Evolutionary conservation across 257 asterid species (phyloP).

Genomic region (Rehmannia glutinosa): DNA sequence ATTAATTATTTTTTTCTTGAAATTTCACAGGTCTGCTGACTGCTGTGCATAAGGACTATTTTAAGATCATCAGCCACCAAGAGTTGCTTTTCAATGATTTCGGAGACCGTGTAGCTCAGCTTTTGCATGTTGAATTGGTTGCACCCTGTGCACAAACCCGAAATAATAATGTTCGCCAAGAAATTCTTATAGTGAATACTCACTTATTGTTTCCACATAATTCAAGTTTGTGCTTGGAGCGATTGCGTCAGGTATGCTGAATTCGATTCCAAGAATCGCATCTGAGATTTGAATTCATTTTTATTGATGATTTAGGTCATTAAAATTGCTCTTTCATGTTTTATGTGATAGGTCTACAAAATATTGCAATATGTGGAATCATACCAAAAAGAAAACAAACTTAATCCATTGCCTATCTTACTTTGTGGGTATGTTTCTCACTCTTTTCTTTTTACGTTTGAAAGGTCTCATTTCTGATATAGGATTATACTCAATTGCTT

Average conservation of each 20-base stretch:
- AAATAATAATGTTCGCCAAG: slow-evolving; percentile 56
- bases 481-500: slow-evolving; percentile 13
- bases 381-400: slow-evolving; percentile 81
- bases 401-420: slow-evolving; percentile 86
- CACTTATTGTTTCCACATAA: slow-evolving; percentile 91
- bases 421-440: slow-evolving; percentile 71
- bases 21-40: slow-evolving; percentile 67
- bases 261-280: neutral
- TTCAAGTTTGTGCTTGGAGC: slow-evolving; percentile 88
- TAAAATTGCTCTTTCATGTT: neutral
- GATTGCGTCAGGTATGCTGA: slow-evolving; percentile 80
- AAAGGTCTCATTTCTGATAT: neutral
- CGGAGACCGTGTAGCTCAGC: slow-evolving; percentile 98
- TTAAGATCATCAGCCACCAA: slow-evolving; percentile 68
- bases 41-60: slow-evolving; percentile 84
- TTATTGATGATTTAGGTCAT: neutral
- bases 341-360: slow-evolving; percentile 68
- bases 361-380: slow-evolving; percentile 80
- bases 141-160: slow-evolving; percentile 52
- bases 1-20: neutral
- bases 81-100: slow-evolving; percentile 95
- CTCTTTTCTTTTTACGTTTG: neutral
- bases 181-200: slow-evolving; percentile 91
- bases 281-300: neutral
- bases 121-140: slow-evolving; percentile 77